Conservation (phyloP, 2,329 filamentous ascomycete species). For the Xylaria sp. region DNA sequence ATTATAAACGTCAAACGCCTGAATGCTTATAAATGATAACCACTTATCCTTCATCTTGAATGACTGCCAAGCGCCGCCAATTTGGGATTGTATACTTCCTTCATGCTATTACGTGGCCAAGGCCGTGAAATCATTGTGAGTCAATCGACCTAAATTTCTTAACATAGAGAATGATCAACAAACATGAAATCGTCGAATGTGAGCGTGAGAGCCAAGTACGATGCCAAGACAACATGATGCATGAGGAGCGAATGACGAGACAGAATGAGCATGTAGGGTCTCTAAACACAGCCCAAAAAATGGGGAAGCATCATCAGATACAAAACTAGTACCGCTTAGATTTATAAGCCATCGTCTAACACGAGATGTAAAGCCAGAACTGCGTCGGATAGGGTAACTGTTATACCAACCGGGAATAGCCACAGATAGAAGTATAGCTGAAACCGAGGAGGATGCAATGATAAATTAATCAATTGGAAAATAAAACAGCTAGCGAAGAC, state of each 20-base stretch:
- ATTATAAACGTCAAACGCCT: background rate
- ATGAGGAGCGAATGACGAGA: background rate
- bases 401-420: too few relatives aligned
- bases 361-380: background rate
- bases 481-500: too few relatives aligned
- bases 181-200: background rate
- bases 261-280: background rate
- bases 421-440: too few relatives aligned
- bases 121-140: background rate
- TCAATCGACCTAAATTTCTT: background rate
- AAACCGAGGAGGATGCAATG: too few relatives aligned
- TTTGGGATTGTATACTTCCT: background rate
- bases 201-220: background rate
- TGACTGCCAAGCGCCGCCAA: background rate
- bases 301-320: background rate
- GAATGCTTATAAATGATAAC: constrained; percentile 2
- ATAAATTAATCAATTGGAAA: too few relatives aligned
- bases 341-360: background rate
- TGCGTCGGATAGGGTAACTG: too few relatives aligned
- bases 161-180: background rate
- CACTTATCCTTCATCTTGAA: background rate
- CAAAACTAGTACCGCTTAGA: background rate
- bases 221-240: background rate
- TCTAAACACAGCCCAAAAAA: background rate
- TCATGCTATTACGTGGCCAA: background rate